Conservation (phyloP, 1,139 yeast species). For the Pichia sp. region DNA sequence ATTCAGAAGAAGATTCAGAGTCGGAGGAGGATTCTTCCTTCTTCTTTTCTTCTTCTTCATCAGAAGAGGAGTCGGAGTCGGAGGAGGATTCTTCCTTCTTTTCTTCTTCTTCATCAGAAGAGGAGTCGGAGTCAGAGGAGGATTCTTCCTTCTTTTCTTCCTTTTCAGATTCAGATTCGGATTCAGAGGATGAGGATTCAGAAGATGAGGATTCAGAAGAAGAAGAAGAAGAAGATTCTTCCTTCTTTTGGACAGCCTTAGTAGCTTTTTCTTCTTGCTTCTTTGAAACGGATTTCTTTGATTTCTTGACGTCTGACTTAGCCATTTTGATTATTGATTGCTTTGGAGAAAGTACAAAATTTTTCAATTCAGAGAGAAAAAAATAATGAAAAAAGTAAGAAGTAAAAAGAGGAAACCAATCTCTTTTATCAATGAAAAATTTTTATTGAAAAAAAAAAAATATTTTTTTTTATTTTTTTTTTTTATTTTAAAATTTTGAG, state of each 20-base stretch:
- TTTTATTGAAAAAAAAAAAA: slow-evolving; percentile 1
- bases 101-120: slow-evolving; percentile 23
- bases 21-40: slow-evolving; percentile 11
- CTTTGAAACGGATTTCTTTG: slow-evolving; percentile 25
- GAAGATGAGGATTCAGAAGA: slow-evolving; percentile 14
- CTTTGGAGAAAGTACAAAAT: not conserved
- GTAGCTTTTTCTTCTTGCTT: slow-evolving; percentile 20
- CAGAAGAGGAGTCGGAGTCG: slow-evolving; percentile 24
- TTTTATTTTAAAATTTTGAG: too few species aligned
- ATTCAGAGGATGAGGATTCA: slow-evolving; percentile 15
- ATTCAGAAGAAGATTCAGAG: slow-evolving; percentile 13
- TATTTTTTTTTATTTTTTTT: not conserved
- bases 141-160: slow-evolving; percentile 20
- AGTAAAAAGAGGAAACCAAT: not conserved
- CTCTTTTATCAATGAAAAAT: not conserved
- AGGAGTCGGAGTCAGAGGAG: slow-evolving; percentile 19
- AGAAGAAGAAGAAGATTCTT: slow-evolving; percentile 17
- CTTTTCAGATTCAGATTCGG: slow-evolving; percentile 16
- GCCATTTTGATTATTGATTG: slow-evolving; percentile 18
- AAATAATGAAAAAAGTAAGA: not conserved
- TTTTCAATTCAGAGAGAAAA: not conserved
- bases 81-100: slow-evolving; percentile 25
- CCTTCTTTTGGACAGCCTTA: slow-evolving; percentile 14
- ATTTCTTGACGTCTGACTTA: slow-evolving; percentile 23
- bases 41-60: slow-evolving; percentile 23